phyloP scores from a whole-genome alignment of 2,329 filamentous ascomycete genomes.

The Sporothrix euskadiensis region DNA sequence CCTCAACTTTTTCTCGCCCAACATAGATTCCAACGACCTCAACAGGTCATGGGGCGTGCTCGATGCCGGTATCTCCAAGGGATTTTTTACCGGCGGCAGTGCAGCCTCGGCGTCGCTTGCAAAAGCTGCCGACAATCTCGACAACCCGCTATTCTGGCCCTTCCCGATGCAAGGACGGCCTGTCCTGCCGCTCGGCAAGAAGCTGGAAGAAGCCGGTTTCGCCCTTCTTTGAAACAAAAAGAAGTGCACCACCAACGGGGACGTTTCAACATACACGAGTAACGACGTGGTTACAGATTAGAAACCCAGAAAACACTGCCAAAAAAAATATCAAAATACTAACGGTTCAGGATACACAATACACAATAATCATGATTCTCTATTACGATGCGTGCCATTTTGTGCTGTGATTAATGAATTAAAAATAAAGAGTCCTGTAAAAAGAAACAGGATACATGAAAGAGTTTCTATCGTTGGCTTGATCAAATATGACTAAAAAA shows the following conservation, averaged over 20 bases:
- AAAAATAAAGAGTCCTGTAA: background rate
- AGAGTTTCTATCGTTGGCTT: background rate
- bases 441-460: background rate
- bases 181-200: constrained; percentile 50
- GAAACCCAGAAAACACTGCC: background rate
- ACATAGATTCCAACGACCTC: constrained; percentile 51
- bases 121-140: constrained; percentile 42
- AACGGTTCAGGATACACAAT: background rate
- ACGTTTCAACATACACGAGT: background rate
- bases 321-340: constrained; percentile 3
- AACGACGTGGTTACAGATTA: background rate
- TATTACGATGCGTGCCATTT: background rate
- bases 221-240: constrained; percentile 40
- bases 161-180: constrained; percentile 62
- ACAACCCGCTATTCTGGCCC: constrained; percentile 62
- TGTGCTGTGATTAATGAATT: background rate
- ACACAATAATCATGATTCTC: background rate
- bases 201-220: constrained; percentile 56
- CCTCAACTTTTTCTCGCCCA: constrained; percentile 59
- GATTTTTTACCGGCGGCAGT: constrained; percentile 13
- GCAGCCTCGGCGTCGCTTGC: constrained; percentile 23
- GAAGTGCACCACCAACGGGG: background rate
- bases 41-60: constrained; percentile 48
- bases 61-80: constrained; percentile 17
- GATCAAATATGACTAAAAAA: background rate